Base-by-base conservation (phyloP, 352 stramenopile genomes). In the Peronospora farinosa region DNA sequence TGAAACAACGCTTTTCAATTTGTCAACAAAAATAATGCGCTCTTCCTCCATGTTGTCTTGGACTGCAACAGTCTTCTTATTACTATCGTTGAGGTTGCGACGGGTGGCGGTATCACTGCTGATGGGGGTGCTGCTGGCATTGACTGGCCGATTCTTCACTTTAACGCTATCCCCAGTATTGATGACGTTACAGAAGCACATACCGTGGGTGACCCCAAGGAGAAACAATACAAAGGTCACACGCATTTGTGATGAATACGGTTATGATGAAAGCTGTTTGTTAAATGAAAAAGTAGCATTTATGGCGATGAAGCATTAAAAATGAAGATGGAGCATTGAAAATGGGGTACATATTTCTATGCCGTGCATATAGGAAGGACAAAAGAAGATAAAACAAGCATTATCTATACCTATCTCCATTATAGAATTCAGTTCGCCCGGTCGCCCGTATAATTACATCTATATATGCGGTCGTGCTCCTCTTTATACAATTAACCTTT, bases 81-180 rank as follows among this genome's bases (percentile, higher is more conserved):
- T 27, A n/a, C 40, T n/a, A n/a, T n/a, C 12, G 30, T 38, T 47
- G 41, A 57, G 51, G 41, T 51, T 57, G 21, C 51, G 42, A 9
- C 13, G 23, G 9, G 25, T 46, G 15, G 4, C 21, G 28, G 35
- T 30, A 6, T 49, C 32, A 31, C 27, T 15, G 31, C 13, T 48
- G 16, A 43, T 23, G 8, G 13, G 31, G 15, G 6, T 32, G 33
- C 30, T 44, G 21, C 40, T 9, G 30, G 32, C 27, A 8, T 56
- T 13, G 0, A n/a, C 25, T 17, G 15, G 13, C 15, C 12, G 40
- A 4, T 15, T 40, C 13, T 36, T 47, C 30, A 37, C 16, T 11
- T 23, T 15, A n/a, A 54, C 23, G 32, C 15, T 31, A n/a, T 9
- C 39, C n/a, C 39, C 28, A 4, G 51, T 16, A 17, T 28, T 44